Conservation (phyloP, 352 stramenopile species). For the Phytophthora sansomeana region DNA sequence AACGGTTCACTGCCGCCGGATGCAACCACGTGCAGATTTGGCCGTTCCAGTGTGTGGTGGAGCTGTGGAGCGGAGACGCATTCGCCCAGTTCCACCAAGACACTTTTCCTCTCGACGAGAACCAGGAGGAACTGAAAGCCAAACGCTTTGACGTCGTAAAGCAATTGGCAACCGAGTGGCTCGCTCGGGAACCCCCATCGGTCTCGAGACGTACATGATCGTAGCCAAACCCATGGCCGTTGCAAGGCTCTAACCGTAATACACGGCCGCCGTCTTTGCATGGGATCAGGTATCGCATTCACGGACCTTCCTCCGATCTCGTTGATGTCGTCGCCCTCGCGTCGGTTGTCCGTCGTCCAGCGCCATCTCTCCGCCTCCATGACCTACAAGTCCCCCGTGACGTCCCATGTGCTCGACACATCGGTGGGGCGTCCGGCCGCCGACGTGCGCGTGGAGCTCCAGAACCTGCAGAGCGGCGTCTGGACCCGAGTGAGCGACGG, state of each 20-base stretch:
- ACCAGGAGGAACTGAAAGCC: constrained; percentile 40
- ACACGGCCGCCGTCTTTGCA: not conserved
- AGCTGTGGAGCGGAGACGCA: constrained; percentile 55
- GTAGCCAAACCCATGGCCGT: constrained; percentile 20
- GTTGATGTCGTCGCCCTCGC: constrained; percentile 22
- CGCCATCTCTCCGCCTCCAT: constrained; percentile 32
- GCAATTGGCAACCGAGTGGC: constrained; percentile 57
- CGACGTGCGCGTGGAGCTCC: constrained; percentile 77
- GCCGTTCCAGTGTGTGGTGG: constrained; percentile 56
- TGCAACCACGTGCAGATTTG: constrained; percentile 54
- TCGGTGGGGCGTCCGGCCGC: constrained; percentile 71
- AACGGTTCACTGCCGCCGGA: constrained; percentile 38
- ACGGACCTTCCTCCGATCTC: not conserved
- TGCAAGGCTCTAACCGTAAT: not conserved
- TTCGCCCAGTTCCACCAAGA: constrained; percentile 51
- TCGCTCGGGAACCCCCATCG: constrained; percentile 59
- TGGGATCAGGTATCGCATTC: not conserved
- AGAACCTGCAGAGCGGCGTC: constrained; percentile 45
- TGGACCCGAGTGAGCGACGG: constrained; percentile 54
- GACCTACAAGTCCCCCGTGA: constrained; percentile 77
- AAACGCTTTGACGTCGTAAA: constrained; percentile 41
- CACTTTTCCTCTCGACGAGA: constrained; percentile 22
- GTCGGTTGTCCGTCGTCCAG: constrained; percentile 21
- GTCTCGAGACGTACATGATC: constrained; percentile 65
- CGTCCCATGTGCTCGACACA: constrained; percentile 91